Evolutionary conservation across 139 green algal species (phyloP).

Genomic region (Astrephomene gubernaculifera): DNA sequence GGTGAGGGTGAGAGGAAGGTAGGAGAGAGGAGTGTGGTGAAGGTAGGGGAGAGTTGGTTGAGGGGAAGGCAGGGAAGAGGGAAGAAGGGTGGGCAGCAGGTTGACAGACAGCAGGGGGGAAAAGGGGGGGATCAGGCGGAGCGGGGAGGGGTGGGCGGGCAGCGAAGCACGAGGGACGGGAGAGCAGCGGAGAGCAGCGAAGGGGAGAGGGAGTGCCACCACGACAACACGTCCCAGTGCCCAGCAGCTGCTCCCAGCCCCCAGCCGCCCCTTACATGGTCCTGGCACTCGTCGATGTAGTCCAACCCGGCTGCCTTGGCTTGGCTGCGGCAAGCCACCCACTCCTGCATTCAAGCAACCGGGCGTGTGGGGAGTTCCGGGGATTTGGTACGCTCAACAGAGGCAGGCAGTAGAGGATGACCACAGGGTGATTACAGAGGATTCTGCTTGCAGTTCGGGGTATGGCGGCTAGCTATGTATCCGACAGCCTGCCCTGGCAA

Average conservation of each 20-base stretch:
- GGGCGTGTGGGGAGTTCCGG: too few species aligned
- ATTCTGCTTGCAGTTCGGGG: background rate
- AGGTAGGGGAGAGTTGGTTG: too few species aligned
- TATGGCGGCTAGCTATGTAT: background rate
- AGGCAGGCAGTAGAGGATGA: background rate
- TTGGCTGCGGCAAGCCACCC: conserved; percentile 29
- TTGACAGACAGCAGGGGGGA: background rate
- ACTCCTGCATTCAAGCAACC: too few species aligned
- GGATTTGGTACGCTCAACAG: too few species aligned
- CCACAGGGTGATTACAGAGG: background rate
- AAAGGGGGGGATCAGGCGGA: background rate
- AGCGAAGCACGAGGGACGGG: background rate
- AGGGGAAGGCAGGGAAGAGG: too few species aligned
- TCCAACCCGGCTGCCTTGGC: conserved; percentile 44
- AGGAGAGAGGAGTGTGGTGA: too few species aligned
- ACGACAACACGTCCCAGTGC: background rate
- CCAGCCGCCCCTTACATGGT: conserved; percentile 21
- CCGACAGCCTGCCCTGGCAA: background rate
- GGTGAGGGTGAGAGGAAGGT: too few species aligned
- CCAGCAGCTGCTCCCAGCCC: background rate
- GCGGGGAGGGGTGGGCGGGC: background rate
- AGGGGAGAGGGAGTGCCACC: background rate
- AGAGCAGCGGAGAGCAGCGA: background rate
- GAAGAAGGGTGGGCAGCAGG: too few species aligned
- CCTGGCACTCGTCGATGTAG: conserved; percentile 52